Percentiles rank a stretch among this genome's conserved stretches.
phyloP scores from a whole-genome alignment of 805 yeast genomes.

The Cyberlindnera meyerae region DNA sequence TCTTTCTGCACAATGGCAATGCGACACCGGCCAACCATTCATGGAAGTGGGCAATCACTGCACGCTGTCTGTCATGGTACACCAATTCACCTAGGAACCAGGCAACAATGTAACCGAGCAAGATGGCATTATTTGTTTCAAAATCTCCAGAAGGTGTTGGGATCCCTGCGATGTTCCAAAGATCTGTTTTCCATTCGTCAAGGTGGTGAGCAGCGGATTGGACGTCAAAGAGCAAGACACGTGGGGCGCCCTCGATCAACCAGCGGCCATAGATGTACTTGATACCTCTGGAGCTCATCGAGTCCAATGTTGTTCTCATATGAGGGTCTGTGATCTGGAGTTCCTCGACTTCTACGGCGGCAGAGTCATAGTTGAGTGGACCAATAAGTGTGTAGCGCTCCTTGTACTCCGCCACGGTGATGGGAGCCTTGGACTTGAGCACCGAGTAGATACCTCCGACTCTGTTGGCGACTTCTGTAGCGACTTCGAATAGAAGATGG shows the following conservation, averaged over 20 bases:
- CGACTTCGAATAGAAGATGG: slow-evolving; percentile 86
- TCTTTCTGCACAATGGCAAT: slow-evolving; percentile 83
- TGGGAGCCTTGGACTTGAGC: slow-evolving; percentile 92
- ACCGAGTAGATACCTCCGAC: slow-evolving; percentile 98
- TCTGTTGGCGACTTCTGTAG: slow-evolving; percentile 96
- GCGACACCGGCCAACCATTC: slow-evolving; percentile 99
- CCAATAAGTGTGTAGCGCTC: slow-evolving; percentile 85
- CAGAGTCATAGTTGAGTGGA: slow-evolving; percentile 70
- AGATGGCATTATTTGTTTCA: slow-evolving; percentile 89
- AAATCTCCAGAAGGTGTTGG: slow-evolving; percentile 88
- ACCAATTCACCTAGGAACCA: slow-evolving; percentile 96
- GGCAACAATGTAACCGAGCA: slow-evolving; percentile 88
- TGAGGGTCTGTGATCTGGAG: slow-evolving; percentile 51
- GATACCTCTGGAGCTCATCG: slow-evolving; percentile 81
- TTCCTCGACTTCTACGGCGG: slow-evolving; percentile 79
- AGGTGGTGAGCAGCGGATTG: slow-evolving; percentile 66
- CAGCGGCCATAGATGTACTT: slow-evolving; percentile 86
- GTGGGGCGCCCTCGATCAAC: slow-evolving; percentile 97
- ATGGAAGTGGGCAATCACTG: slow-evolving; percentile 91
- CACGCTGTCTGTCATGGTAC: slow-evolving; percentile 76
- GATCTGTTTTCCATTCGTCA: slow-evolving; percentile 91
- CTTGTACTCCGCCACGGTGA: slow-evolving; percentile 88
- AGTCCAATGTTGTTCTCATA: slow-evolving; percentile 58
- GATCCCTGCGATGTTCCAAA: slow-evolving; percentile 88
- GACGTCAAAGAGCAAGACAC: slow-evolving; percentile 84